Evolutionary conservation across 768 basidiomycete species (phyloP), one percentile per base, ranked within the genome.

Genomic region (Suillus subaureus): DNA sequence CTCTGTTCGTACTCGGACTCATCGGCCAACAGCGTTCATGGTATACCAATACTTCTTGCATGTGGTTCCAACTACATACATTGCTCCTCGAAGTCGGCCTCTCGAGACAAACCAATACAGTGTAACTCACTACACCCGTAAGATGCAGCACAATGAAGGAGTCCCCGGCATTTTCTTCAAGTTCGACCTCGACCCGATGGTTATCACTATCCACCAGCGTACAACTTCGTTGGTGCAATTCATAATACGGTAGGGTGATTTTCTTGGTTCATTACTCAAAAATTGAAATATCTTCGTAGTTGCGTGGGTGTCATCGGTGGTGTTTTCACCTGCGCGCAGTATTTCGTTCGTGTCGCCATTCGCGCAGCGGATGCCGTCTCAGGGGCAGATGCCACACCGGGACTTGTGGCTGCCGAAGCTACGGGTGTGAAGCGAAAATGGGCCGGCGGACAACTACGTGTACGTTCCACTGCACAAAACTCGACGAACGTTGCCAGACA

Each of bases 81-180:
- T 94, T 61, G 88, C 91, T 0, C 88, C 92, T 8, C 88, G 90
- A 37, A 81, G 85, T 15, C 40, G 65, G 0, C 90, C 91, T 5
- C 77, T 94, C 4, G 74, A 84, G 47, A 95, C 93, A 3, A 85
- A 92, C 73, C 93, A 97, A 76, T 98, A 99, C 79, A 93, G 93
- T 55, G 97, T 98, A 6, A 98, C 94, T 0, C 94, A 97, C 78
- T 97, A 98, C 70, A 88, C 86, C 2, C 88, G 93, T 37, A 83
- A 85, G 21, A 80, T 97, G 3, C 80, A 87, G 23, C 91, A 93
- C 73, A 87, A 92, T 68, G 79, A 82, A 18, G 93, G 92, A 8
- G 90, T 94, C 0, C 97, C 97, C 0, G 96, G 93, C 18, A 97
- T 99, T 74, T 98, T 97, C 83, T 97, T 98, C 90, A 97, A 98